These are phyloP conservation scores for Poa annua DNA, from an alignment of 176 grass and related monocot species.

Conservation along the genomic window DNA sequence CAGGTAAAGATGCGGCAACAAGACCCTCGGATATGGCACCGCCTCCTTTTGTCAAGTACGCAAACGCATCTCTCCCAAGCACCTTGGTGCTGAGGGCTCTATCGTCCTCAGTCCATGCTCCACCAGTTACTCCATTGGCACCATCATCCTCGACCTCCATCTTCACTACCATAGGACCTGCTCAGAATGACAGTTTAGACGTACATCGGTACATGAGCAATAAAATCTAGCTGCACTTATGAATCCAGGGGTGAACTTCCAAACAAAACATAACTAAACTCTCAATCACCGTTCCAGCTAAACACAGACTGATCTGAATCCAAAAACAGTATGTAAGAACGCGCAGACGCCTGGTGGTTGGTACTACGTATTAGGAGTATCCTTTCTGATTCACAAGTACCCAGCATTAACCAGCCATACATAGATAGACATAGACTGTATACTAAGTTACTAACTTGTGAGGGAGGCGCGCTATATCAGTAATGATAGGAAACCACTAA, in stretches of 20 bases:
- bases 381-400: not conserved
- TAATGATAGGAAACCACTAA: not conserved
- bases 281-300: not conserved
- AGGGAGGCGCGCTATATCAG: not conserved
- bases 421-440: not conserved
- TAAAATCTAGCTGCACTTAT: not conserved
- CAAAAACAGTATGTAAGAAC: not conserved
- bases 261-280: conserved; percentile 7
- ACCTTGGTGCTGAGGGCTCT: conserved; percentile 54
- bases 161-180: conserved; percentile 68
- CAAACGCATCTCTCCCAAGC: conserved; percentile 79
- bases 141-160: conserved; percentile 55
- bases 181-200: not conserved
- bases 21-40: conserved; percentile 78
- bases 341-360: not conserved
- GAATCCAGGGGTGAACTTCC: not conserved
- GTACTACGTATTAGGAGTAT: not conserved
- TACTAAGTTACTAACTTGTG: not conserved
- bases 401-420: not conserved
- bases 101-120: conserved; percentile 78
- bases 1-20: conserved; percentile 48
- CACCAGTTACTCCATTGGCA: conserved; percentile 36
- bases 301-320: not conserved
- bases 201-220: not conserved
- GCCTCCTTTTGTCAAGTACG: conserved; percentile 69